Evolutionary conservation across 768 basidiomycete genomes (phyloP).

Genomic region (Amanita pallidorosea): DNA sequence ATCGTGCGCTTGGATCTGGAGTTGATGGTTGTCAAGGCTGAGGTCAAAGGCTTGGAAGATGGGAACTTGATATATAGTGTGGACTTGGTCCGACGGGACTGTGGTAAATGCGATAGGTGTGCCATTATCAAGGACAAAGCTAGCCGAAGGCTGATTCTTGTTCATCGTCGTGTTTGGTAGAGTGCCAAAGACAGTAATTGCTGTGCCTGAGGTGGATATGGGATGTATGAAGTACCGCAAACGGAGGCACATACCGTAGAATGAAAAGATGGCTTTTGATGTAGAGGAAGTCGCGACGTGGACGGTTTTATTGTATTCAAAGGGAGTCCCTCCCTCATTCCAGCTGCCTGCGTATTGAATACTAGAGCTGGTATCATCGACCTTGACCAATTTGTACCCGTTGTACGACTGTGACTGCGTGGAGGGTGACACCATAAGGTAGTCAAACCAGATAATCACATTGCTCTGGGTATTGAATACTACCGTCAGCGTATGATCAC

Average conservation of each 20-base stretch:
- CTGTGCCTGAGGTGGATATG: background rate
- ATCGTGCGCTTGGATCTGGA: background rate
- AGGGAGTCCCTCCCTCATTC: background rate
- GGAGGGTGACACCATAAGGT: background rate
- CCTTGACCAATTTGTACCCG: background rate
- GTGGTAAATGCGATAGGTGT: background rate
- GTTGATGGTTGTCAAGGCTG: background rate
- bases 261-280: background rate
- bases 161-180: background rate
- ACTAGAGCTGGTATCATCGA: background rate
- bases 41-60: background rate
- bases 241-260: background rate
- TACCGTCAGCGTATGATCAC: background rate
- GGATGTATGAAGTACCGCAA: background rate
- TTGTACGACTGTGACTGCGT: background rate
- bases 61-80: background rate
- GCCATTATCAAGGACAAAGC: background rate
- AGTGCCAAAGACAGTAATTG: background rate
- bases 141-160: background rate
- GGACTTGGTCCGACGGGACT: background rate
- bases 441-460: background rate
- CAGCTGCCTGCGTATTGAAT: background rate
- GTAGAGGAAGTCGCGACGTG: background rate
- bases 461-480: background rate
- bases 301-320: background rate